A percentile compares a stretch with the other conserved stretches of the same genome.
Conservation (phyloP, 2,329 filamentous ascomycete species). For the Cercospora sesami region DNA sequence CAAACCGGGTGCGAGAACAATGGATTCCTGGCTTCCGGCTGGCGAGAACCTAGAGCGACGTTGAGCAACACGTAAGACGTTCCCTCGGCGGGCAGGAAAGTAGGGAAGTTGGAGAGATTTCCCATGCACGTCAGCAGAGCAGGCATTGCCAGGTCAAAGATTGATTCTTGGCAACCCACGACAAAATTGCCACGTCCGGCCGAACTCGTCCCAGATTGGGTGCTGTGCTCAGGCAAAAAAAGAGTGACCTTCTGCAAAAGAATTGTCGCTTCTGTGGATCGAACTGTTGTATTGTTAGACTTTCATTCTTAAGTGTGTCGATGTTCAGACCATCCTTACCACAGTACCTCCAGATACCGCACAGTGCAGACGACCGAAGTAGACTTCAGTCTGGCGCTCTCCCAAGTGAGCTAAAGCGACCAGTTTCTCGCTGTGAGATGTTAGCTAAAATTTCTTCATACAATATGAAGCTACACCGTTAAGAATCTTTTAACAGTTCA, state of each 20-base stretch:
- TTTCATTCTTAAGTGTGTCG: neutral
- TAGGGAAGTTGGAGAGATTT: neutral
- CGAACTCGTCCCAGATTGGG: neutral
- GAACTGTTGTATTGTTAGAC: neutral
- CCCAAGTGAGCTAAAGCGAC: conserved; percentile 28
- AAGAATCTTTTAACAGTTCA: no score
- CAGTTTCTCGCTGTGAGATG: neutral
- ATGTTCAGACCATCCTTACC: conserved; percentile 1
- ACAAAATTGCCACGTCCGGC: neutral
- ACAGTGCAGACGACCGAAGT: conserved; percentile 21
- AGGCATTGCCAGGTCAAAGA: neutral
- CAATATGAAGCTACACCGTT: neutral
- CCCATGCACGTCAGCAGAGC: neutral
- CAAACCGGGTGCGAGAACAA: neutral
- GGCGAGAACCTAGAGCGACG: neutral
- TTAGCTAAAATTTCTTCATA: accelerated
- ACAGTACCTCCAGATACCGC: conserved; percentile 29
- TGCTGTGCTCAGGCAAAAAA: neutral
- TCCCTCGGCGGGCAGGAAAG: neutral
- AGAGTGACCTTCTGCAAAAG: neutral
- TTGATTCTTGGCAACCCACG: neutral
- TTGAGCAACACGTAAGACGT: neutral
- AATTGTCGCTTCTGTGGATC: conserved; percentile 23
- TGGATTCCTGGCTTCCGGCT: neutral
- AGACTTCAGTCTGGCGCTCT: conserved; percentile 27